Base-by-base conservation (phyloP, 163 green algal species). In the Chlamydomonas reinhardtii region DNA sequence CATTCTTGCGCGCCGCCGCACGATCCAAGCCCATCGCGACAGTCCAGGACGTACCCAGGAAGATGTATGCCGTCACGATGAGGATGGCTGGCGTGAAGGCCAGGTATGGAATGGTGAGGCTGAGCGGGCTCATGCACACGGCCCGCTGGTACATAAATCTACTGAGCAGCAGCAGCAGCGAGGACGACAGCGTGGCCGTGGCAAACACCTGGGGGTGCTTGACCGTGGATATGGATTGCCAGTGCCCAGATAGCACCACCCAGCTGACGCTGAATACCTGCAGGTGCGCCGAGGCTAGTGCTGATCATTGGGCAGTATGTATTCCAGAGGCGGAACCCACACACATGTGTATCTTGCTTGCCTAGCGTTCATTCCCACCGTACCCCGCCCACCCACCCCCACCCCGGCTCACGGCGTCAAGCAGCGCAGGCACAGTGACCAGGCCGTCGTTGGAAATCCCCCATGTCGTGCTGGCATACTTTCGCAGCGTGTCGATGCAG, bases 51-150 rank as follows among this genome's bases (percentile, higher is more conserved):
- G 85, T 77, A 87, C 88, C 84, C 0, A 92, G 83, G 37, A 92
- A 85, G 8, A 89, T 12, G 56, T 90, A 92, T 1, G 89, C 89
- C 19, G 82, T 89, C 68, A 64, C 73, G 4, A 92, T 74, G 31
- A 94, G 81, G 74, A 94, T 92, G 27, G 88, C 91, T 39, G 91
- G 91, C 5, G 89, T 93, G 66, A 93, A 93, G 15, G 89, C 85
- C 34, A 94, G 88, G 84, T 93, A 94, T 0, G 91, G 91, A 12
- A 93, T 90, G n/a, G 91, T 94, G 34, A 93, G 65, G 32, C 52
- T 85, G 34, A 94, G 73, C 22, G 91, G 91, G 5, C 89, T 88
- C 31, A 92, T 65, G 12, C 78, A 84, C 25, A 94, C 76, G 2
- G 91, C 91, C 0, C 64, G 74, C 82, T 94, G 91, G 62, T 94